Base-by-base conservation (phyloP, 257 asterid genomes). In the Solanum etuberosum region DNA sequence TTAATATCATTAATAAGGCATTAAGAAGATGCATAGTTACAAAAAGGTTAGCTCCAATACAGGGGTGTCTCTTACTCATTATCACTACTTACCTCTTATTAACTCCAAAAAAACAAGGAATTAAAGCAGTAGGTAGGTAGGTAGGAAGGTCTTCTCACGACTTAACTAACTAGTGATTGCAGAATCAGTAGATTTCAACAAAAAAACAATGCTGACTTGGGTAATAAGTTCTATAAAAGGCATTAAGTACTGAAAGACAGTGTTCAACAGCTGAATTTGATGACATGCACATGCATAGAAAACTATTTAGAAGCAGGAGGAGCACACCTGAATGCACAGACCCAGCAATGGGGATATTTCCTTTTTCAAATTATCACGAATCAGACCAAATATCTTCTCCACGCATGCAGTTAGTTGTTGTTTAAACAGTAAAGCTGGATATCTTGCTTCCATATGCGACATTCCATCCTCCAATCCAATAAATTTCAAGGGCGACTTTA, bases 361-460 rank as follows among this genome's bases (percentile, higher is more conserved):
- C 92, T 97, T 97, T 97, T 97, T 97, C 95, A 96, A 90, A 91
- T 97, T 97, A 90, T 97, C 99, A 67, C 99, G 95, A 86, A 97
- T 97, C 93, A 94, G 86, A 85, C 98, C 99, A 90, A 97, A 97
- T 87, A 96, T 96, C 92, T 97, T 97, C 93, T 97, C 99, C 6
- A 97, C 98, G 85, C 96, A 96, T 83, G 99, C 98, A 83, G 98
- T 95, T 91, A 96, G 86, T 88, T 96, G 99, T 89, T 97, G 99
- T 87, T 96, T 97, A 91, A 97, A 96, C 85, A 95, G 90, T 73
- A 95, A 77, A 88, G 99, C 97, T 40, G 99, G 99, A 89, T 93
- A 96, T 90, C 95, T 96, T 86, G 99, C 99, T 90, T 97, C 99
- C 94, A 92, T 90, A 88, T 92, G 98, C 32, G 99, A 94, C 87